These are phyloP conservation scores for Pisolithus marmoratus DNA, from an alignment of 768 basidiomycete genomes.

Conservation along the genomic window DNA sequence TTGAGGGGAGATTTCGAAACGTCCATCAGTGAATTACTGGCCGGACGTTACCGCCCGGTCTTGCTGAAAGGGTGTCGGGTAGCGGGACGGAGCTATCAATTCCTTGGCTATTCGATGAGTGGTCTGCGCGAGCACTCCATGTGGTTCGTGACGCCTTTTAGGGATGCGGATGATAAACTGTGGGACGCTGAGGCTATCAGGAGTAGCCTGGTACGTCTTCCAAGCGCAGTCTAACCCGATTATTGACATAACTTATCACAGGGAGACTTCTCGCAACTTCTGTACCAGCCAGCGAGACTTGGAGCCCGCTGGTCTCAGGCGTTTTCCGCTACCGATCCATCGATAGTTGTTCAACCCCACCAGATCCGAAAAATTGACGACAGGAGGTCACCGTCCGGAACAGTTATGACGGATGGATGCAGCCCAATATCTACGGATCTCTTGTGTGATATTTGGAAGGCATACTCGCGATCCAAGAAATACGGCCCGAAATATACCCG, in stretches of 20 bases:
- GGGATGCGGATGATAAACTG: conserved; percentile 13
- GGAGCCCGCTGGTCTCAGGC: conserved; percentile 52
- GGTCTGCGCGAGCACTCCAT: conserved; percentile 45
- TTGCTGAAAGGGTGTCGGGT: conserved; percentile 31
- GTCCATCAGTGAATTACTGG: conserved; percentile 29
- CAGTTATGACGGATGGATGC: conserved; percentile 47
- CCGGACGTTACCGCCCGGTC: conserved; percentile 28
- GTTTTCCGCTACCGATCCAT: conserved; percentile 47
- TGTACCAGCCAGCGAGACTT: conserved; percentile 39
- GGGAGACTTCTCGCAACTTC: conserved; percentile 37
- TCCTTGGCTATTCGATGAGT: conserved; percentile 51
- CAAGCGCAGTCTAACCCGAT: not conserved
- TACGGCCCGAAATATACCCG: conserved; percentile 9
- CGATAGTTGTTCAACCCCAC: conserved; percentile 29
- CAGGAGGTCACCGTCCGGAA: conserved; percentile 19
- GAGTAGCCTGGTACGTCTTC: conserved; percentile 26
- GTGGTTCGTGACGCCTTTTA: conserved; percentile 44
- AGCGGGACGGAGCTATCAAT: conserved; percentile 40
- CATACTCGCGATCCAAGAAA: conserved; percentile 26
- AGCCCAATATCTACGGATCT: conserved; percentile 40
- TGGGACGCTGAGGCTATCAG: conserved; percentile 27
- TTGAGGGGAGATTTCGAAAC: conserved; percentile 28
- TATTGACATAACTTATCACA: conserved; percentile 6
- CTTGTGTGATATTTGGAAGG: conserved; percentile 30
- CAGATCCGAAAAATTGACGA: conserved; percentile 32